Evolutionary conservation across 2,329 filamentous ascomycete species (phyloP), one percentile per base, ranked within the genome.

Genomic region (Ophiosphaerella korrae): DNA sequence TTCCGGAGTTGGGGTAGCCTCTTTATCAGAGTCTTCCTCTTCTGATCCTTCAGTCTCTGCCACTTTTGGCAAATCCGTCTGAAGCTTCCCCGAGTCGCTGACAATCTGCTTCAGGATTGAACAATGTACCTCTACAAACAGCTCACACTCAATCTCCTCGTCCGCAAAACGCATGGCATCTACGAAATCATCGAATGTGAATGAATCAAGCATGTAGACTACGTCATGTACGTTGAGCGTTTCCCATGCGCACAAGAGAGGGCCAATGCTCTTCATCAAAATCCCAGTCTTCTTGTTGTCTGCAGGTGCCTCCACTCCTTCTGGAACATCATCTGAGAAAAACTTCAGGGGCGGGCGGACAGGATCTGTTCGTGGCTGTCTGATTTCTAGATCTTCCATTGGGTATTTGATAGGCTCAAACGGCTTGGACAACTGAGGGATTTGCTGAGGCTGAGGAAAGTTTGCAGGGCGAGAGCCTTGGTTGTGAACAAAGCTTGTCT

Each of bases 221-320:
- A 96, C 91, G 68, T 92, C 96, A 70, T 97, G 97, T n/a, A 99
- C 93, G 66, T 97, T 99, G 31, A 99, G 81, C 0, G 92, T 97
- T 64, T 97, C 92, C 94, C 94, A 99, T 0, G 90, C 90, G 74
- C 97, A 93, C 21, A 99, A 77, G 13, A 97, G 78, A 2, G 86
- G 82, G 0, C 92, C 92, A n/a, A 97, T 84, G 3, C 91, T 93
- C 63, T 88, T 86, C 85, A 93, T 94, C 16, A 87, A 77, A 46
- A 97, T 85, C 34, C 86, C 84, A 37, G 66, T 71, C 48, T 73
- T 70, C 23, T 66, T 58, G 29, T 77, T 71, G 5, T 67, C 58
- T 32, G 75, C 60, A 13, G 71, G 66, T 12, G 61, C 51, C 31
- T 75, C 68, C 31, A 71, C 70, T 45, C 76, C 71, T 1, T 73